A percentile compares a stretch with the other conserved stretches of the same genome.
Conservation (phyloP, 2,329 filamentous ascomycete genomes). For the Epicoccum sorghinum region DNA sequence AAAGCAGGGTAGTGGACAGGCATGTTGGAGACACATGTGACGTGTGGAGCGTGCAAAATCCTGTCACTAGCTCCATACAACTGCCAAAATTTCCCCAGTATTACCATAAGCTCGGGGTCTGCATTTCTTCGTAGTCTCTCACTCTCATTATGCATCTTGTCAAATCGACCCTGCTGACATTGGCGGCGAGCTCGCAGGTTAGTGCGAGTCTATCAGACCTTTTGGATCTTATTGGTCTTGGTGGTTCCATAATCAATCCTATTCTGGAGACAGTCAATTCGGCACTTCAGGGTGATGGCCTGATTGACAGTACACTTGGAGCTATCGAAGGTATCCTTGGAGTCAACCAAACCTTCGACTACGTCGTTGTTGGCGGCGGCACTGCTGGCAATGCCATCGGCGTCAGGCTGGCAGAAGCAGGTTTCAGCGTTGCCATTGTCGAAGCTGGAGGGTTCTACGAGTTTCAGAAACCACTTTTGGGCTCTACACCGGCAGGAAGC, state of each 20-base stretch:
- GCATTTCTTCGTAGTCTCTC: neutral
- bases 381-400: slow-evolving; percentile 21
- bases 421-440: slow-evolving; percentile 26
- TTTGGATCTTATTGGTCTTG: neutral
- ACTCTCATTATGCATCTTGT: neutral
- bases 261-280: neutral
- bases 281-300: neutral
- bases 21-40: neutral
- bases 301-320: neutral
- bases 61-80: neutral
- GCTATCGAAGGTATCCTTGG: neutral
- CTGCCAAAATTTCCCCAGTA: neutral
- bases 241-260: neutral
- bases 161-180: neutral
- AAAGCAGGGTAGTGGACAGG: neutral
- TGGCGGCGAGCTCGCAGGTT: neutral
- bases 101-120: neutral
- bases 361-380: slow-evolving; percentile 10
- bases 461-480: slow-evolving; percentile 14
- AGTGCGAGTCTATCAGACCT: neutral
- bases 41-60: neutral
- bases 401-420: slow-evolving; percentile 17
- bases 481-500: slow-evolving; percentile 27
- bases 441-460: slow-evolving; percentile 33
- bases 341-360: neutral